Base-by-base conservation (phyloP, 805 yeast genomes). In the Saccharomyces paradoxus region DNA sequence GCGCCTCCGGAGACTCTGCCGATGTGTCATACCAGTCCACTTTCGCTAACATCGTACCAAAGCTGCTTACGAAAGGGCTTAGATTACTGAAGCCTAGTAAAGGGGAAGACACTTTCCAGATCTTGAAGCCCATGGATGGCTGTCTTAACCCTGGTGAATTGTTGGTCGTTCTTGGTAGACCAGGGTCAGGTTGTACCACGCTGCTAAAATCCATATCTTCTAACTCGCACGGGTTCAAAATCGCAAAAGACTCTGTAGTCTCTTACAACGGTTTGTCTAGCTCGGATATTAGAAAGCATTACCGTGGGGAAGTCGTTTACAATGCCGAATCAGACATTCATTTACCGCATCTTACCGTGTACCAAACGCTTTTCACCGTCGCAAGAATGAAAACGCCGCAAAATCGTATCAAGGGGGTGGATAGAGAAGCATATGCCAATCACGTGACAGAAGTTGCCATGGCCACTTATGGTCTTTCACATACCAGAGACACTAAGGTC, bases 161-260 rank as follows among this genome's bases (percentile, higher is more conserved):
- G 49, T 78, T 86, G 7, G 86, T 85, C 50, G 89, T 84, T 14
- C 70, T 84, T 55, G 90, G 90, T 51, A 77, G 87, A 69, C 89
- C 89, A 1, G 89, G 89, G 63, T 81, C 89, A n/a, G 89, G 90
- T 59, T 84, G 89, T 67, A 78, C 88, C 2, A 83, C 89, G 0
- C 71, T 84, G 50, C 72, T 84, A 61, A 83, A 83, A 61, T 78
- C 86, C 4, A 73, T 83, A 44, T 73, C 84, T 41, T 66, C 82
- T 17, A 79, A 81, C 53, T 81, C 86, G 6, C 79, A 80, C 63
- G 88, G 88, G 56, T 81, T 81, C 65, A 65, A 77, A 31, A 61
- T 83, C 31, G 81, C 74, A 41, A 55, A 67, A 46, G 77, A 75
- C 31, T 75, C 86, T 1, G 58, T 60, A 6, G 72, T 83, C 31